Evolutionary conservation across 2,329 filamentous ascomycete genomes (phyloP).

Genomic region (Geosmithia flava): DNA sequence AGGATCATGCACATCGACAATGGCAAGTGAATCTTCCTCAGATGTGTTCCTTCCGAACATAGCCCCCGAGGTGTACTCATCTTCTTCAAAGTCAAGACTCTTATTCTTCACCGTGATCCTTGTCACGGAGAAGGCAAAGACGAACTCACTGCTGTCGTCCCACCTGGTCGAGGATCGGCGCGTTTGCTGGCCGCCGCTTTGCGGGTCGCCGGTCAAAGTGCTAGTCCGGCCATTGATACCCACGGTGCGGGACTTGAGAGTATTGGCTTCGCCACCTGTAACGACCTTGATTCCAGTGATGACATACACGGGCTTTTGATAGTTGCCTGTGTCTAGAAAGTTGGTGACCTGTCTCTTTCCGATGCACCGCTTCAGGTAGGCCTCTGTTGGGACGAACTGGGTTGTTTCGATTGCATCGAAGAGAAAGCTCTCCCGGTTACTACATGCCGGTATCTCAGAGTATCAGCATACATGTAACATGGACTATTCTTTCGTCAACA

Average conservation of each 20-base stretch:
- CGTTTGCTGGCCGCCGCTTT: not conserved
- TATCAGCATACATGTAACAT: too few relatives aligned
- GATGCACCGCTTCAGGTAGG: constrained; percentile 1
- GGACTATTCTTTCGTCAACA: not conserved
- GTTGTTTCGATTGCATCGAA: constrained; percentile 1
- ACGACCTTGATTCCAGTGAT: constrained; percentile 5
- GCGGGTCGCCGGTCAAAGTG: not conserved
- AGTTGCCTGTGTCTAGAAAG: constrained; percentile 2
- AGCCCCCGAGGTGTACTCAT: constrained; percentile 2
- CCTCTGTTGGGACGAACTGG: constrained; percentile 1
- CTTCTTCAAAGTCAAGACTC: not conserved
- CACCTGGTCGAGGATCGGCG: not conserved
- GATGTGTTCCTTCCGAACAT: not conserved
- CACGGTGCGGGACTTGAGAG: not conserved
- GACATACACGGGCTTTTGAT: constrained; percentile 5
- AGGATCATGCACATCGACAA: not conserved
- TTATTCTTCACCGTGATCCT: not conserved
- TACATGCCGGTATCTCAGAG: not conserved
- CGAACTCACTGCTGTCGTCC: constrained; percentile 3
- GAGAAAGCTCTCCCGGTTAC: not conserved
- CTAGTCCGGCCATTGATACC: not conserved
- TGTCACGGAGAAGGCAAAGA: constrained; percentile 4
- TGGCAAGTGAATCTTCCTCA: not conserved
- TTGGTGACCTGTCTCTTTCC: not conserved
- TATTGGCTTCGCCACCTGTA: constrained; percentile 1